phyloP scores from a whole-genome alignment of 768 basidiomycete genomes.

The Phylloporus scabripes region DNA sequence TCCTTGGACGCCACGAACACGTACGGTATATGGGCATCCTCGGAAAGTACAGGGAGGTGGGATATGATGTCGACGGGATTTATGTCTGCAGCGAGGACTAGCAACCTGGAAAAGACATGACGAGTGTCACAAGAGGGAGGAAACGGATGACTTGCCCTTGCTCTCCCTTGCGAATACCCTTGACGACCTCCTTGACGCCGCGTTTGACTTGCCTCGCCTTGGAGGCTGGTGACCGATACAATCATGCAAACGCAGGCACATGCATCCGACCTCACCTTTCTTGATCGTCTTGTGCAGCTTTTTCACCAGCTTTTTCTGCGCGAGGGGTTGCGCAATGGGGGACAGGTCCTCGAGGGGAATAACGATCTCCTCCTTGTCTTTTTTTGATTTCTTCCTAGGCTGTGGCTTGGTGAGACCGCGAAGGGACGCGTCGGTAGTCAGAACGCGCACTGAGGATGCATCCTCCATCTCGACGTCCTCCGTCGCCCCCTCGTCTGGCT shows the following conservation, averaged over 20 bases:
- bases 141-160: slow-evolving; percentile 65
- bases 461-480: slow-evolving; percentile 49
- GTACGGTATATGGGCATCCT: slow-evolving; percentile 90
- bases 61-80: slow-evolving; percentile 98
- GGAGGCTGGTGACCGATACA: slow-evolving; percentile 52
- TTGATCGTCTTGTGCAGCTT: slow-evolving; percentile 94
- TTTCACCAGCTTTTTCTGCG: slow-evolving; percentile 88
- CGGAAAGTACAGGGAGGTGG: slow-evolving; percentile 89
- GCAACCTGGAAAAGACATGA: slow-evolving; percentile 46
- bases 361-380: slow-evolving; percentile 53
- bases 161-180: slow-evolving; percentile 95
- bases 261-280: slow-evolving; percentile 51
- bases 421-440: slow-evolving; percentile 25
- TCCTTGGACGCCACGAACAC: slow-evolving; percentile 90
- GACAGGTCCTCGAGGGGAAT: slow-evolving; percentile 80
- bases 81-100: slow-evolving; percentile 94
- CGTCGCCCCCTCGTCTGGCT: slow-evolving; percentile 41
- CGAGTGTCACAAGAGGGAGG: neutral
- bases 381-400: slow-evolving; percentile 56
- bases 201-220: slow-evolving; percentile 94
- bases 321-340: slow-evolving; percentile 91
- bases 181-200: slow-evolving; percentile 98
- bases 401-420: slow-evolving; percentile 18
- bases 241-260: neutral
- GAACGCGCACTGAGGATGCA: slow-evolving; percentile 27